Percentiles rank a stretch among this genome's conserved stretches.
Evolutionary conservation across 2,329 filamentous ascomycete genomes (phyloP).

Genomic region (Plectosphaerella cucumerina): DNA sequence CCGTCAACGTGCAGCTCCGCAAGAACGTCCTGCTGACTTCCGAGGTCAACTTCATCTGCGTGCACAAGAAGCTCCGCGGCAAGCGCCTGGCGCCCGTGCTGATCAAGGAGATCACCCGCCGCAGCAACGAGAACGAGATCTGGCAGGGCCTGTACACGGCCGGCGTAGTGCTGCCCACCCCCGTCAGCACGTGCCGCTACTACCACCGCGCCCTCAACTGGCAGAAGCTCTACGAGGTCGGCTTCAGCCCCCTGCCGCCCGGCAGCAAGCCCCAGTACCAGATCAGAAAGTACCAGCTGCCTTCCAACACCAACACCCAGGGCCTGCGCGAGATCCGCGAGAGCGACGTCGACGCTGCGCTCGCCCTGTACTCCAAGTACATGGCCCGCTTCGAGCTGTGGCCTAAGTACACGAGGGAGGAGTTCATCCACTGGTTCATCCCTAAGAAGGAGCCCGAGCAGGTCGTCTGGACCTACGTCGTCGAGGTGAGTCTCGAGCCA

Average conservation of each 20-base stretch:
- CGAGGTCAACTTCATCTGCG: conserved; percentile 97
- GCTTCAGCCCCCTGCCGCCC: conserved; percentile 83
- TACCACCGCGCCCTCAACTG: conserved; percentile 93
- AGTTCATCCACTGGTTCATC: conserved; percentile 84
- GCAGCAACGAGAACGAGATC: conserved; percentile 80
- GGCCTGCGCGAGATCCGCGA: conserved; percentile 77
- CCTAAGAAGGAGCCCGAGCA: conserved; percentile 70
- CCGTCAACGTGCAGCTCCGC: conserved; percentile 76
- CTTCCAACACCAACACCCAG: conserved; percentile 65
- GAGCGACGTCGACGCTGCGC: conserved; percentile 73
- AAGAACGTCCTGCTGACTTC: conserved; percentile 71
- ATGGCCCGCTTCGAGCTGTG: conserved; percentile 77
- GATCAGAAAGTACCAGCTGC: conserved; percentile 79
- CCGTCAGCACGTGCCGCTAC: conserved; percentile 90
- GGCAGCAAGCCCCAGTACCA: conserved; percentile 83
- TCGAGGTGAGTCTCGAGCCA: conserved; percentile 53
- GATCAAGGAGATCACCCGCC: conserved; percentile 95
- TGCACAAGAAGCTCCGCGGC: conserved; percentile 94
- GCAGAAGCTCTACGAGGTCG: conserved; percentile 92
- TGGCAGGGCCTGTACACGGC: conserved; percentile 97
- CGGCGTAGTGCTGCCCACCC: conserved; percentile 84
- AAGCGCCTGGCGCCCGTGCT: conserved; percentile 91
- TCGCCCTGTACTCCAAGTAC: conserved; percentile 72
- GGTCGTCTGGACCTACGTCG: conserved; percentile 91
- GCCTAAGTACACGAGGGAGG: conserved; percentile 73